phyloP scores from a whole-genome alignment of 768 basidiomycete species.

The Cyclocybe aegerita region DNA sequence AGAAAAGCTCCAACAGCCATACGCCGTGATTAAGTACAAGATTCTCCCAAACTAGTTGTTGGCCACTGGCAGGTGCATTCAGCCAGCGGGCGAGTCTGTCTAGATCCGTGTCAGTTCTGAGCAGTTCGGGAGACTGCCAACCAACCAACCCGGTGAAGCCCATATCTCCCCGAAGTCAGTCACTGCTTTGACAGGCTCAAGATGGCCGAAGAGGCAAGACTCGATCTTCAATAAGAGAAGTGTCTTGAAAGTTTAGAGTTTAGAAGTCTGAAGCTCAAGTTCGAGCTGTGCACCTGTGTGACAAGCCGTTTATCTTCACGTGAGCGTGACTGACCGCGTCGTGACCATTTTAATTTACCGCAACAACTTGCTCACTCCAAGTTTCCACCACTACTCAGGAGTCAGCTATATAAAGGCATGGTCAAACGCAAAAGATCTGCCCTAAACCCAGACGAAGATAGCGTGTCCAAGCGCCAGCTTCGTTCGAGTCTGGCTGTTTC shows the following conservation, averaged over 20 bases:
- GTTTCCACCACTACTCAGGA: too few species aligned
- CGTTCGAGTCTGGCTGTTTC: constrained; percentile 2
- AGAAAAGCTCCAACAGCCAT: constrained; percentile 16
- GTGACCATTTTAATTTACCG: not conserved
- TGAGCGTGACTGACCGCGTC: constrained; percentile 27
- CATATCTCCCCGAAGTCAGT: constrained; percentile 30
- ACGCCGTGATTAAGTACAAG: constrained; percentile 71
- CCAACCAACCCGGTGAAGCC: constrained; percentile 59
- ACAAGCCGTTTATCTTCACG: constrained; percentile 1
- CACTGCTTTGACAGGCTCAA: too few species aligned
- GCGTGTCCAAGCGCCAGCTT: constrained; percentile 1
- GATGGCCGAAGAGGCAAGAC: too few species aligned
- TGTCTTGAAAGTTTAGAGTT: not conserved
- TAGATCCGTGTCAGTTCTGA: not conserved
- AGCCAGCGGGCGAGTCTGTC: constrained; percentile 76
- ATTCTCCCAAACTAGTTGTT: constrained; percentile 69
- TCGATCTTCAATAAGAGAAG: not conserved
- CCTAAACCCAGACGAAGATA: constrained; percentile 1
- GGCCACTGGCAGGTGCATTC: constrained; percentile 73
- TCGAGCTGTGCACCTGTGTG: not conserved
- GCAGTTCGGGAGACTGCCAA: constrained; percentile 4
- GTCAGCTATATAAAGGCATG: constrained; percentile 18
- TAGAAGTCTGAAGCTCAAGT: not conserved
- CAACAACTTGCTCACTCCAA: too few species aligned
- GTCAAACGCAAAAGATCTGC: constrained; percentile 41